Base-by-base conservation (phyloP, 345 rosid species). In the Arabidopsis arenosa region DNA sequence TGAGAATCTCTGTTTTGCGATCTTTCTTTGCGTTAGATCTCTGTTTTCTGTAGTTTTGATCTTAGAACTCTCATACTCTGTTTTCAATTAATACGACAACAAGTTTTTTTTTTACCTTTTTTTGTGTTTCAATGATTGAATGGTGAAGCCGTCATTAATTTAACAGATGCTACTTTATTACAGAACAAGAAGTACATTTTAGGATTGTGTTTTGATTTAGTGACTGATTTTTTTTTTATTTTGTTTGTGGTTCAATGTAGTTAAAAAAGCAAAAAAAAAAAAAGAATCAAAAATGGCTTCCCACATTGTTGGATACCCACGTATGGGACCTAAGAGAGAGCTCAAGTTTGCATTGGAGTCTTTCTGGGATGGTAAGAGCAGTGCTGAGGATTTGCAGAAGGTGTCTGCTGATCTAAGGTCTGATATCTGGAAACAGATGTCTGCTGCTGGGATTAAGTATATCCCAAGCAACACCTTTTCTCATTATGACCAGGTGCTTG, bases 321-420 rank as follows among this genome's bases (percentile, higher is more conserved):
- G 97, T 45, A 94, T 94, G 98, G 98, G 96, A 52, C 97, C 98
- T 77, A 93, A 91, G 87, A 93, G 97, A 76, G 98, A 91, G 91
- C 93, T 93, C 73, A 93, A 93, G 82, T 91, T 94, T 54, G 98
- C 98, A 1, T 78, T 92, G 93, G 99, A 95, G 44, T 92, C 98
- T 28, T 95, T 95, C 85, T 95, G 99, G 99, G 99, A 95, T 80
- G 85, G 85, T 41, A 95, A 95, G 90, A 95, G 87, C 88, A 90
- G 80, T 53, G 99, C 96, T 0, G 90, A 88, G 13, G 97, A 94
- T 59, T 79, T 94, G 85, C 82, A 89, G 67, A 92, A 92, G 84
- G 99, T 94, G 58, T 74, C 97, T 0, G 86, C 96, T 47, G 97
- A 87, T 84, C 93, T 94, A 75, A 86, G 97, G 79, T 83, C 88